Evolutionary conservation across 352 stramenopile species (phyloP).

Genomic region (Globisporangium spiculum): DNA sequence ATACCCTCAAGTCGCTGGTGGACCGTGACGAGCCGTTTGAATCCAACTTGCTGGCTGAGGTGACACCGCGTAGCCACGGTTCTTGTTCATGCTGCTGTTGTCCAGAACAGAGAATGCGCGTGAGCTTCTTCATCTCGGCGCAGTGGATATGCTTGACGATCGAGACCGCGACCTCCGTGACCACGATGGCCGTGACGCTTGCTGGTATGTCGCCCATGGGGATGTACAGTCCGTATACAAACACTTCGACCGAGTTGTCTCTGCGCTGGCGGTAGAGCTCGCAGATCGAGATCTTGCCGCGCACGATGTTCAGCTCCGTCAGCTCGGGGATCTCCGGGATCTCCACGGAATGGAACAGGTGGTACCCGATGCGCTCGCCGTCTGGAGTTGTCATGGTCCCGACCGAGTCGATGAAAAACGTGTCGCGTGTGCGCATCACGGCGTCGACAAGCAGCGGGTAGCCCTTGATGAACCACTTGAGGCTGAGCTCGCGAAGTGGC

Average conservation of each 20-base stretch:
- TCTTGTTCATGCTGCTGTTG: no score
- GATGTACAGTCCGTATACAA: not conserved
- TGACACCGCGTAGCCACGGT: no score
- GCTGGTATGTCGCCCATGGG: not conserved
- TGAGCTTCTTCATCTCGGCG: not conserved
- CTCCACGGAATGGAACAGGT: not conserved
- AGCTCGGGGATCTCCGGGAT: constrained; percentile 1
- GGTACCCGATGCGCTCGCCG: not conserved
- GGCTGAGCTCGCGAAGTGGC: not conserved
- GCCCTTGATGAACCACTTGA: not conserved
- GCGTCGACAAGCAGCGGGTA: not conserved
- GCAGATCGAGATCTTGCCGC: constrained; percentile 3
- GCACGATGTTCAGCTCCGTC: constrained; percentile 7
- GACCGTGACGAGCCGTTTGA: no score
- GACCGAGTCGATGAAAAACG: not conserved
- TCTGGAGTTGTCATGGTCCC: not conserved
- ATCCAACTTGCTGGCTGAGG: no score
- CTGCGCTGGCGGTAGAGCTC: constrained; percentile 1
- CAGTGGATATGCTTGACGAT: constrained; percentile 1
- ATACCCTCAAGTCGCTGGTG: no score
- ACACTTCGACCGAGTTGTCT: not conserved
- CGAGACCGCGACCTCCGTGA: not conserved
- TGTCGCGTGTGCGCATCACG: not conserved
- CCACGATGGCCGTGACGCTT: not conserved
- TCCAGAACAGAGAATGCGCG: not conserved